A percentile compares a stretch with the other conserved stretches of the same genome.
These are phyloP conservation scores for Coemansia sp. DNA, from an alignment of 192 early-diverging fungal genomes.

Conservation along the genomic window DNA sequence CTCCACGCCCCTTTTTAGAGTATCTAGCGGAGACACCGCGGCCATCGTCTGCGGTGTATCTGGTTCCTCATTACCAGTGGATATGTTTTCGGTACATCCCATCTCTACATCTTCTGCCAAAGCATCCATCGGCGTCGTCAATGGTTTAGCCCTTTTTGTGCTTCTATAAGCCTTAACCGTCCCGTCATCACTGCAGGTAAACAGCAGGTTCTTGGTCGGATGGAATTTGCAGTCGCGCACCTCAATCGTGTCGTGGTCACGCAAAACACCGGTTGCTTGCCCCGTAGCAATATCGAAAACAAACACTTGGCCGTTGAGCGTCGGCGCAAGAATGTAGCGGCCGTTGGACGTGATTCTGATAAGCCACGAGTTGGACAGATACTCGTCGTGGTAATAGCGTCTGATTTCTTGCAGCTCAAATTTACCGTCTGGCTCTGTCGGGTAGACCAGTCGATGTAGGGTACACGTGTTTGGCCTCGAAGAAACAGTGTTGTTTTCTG, in stretches of 20 bases:
- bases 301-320: conserved; percentile 85
- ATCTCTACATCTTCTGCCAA: conserved; percentile 13
- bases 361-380: conserved; percentile 92
- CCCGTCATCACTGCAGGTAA: conserved; percentile 85
- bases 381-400: conserved; percentile 78
- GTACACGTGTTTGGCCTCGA: conserved; percentile 85
- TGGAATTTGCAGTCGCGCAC: conserved; percentile 93
- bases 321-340: conserved; percentile 86
- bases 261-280: conserved; percentile 71
- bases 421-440: conserved; percentile 60
- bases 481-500: conserved; percentile 67
- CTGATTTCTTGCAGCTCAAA: conserved; percentile 80
- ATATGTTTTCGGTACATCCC: neutral
- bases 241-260: conserved; percentile 89
- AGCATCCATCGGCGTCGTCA: neutral
- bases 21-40: conserved; percentile 39
- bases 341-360: conserved; percentile 86
- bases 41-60: conserved; percentile 30
- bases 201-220: conserved; percentile 72
- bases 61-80: neutral
- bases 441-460: conserved; percentile 85
- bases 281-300: conserved; percentile 79
- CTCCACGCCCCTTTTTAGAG: conserved; percentile 41
- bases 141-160: conserved; percentile 10
- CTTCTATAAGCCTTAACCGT: conserved; percentile 62